Base-by-base conservation (phyloP, 2,329 filamentous ascomycete species). In the Monosporascus sp. region DNA sequence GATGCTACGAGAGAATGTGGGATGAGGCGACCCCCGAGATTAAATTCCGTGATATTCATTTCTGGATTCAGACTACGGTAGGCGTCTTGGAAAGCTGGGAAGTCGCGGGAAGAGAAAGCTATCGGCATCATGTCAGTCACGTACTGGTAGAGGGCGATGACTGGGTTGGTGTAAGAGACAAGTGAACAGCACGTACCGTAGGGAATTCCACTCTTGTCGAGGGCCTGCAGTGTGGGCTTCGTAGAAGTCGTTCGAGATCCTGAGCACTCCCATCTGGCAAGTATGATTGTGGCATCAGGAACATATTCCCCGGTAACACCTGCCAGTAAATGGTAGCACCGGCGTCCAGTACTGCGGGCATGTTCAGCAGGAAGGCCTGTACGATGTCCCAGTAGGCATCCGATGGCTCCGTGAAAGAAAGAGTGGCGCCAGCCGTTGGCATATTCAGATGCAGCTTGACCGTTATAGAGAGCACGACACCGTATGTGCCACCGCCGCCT, bases 401-500 rank as follows among this genome's bases (percentile, higher is more conserved):
- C 19, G 53, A 22, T 0, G 65, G 54, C 16, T 65, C 63, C 20
- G 65, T 63, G 56, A 81, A 77, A 0, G 65, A 68, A 8, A 82
- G 61, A 5, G 70, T 74, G 1, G 75, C 71, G 2, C 74, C 78
- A 1, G 73, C 70, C 3, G 77, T 70, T 0, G 66, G 64, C 7
- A 64, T 64, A 52, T 78, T 74, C 0, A 71, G 67, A 62, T 83
- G 72, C 1, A 77, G 73, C 55, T 78, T 79, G 41, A 77, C 70
- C 0, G 79, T 85, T 64, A 85, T 72, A 2, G 78, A 80, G 17
- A 75, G 65, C 2, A 86, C 79, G 2, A 85, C 72, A 2, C 73
- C 83, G 58, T 79, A 87, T 31, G 75, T 85, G 17, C 81, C 80
- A 9, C 76, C 78, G 2, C 84, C 83, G 0, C 84, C 82, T 3